phyloP scores from a whole-genome alignment of 179 eudicot species.

The Carnegiea gigantea region DNA sequence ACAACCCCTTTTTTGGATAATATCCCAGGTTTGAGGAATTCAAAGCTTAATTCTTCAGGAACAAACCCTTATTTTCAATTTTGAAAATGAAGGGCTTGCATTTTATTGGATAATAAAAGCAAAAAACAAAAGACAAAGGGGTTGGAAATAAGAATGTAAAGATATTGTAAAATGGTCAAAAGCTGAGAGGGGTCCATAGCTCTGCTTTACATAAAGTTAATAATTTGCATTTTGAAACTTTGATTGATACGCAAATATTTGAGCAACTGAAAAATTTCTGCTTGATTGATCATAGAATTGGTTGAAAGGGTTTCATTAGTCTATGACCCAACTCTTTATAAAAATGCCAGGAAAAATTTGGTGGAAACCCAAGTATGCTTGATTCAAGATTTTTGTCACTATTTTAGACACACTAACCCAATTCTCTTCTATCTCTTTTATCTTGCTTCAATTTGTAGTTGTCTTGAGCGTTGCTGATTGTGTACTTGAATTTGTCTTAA shows the following conservation, averaged over 20 bases:
- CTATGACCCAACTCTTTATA: background rate
- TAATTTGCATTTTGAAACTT: background rate
- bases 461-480: background rate
- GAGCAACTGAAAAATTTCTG: slow-evolving; percentile 2
- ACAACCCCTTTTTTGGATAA: too few species aligned
- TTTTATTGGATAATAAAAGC: slow-evolving; percentile 9
- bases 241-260: slow-evolving; percentile 5
- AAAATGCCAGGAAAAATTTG: slow-evolving; percentile 8
- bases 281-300: slow-evolving; percentile 4
- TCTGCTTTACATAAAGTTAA: background rate
- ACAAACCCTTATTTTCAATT: too few species aligned
- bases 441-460: background rate
- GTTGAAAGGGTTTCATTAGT: background rate
- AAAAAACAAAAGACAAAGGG: slow-evolving; percentile 7
- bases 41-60: too few species aligned
- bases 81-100: background rate
- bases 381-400: slow-evolving; percentile 3
- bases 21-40: too few species aligned
- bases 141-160: slow-evolving; percentile 2
- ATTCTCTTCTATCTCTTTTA: background rate
- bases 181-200: slow-evolving; percentile 15
- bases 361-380: slow-evolving; percentile 2
- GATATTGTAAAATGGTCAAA: slow-evolving; percentile 2
- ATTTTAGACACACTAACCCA: background rate
- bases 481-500: background rate